Evolutionary conservation across 306 rosid genomes (phyloP).

Genomic region (Trifolium fragiferum): DNA sequence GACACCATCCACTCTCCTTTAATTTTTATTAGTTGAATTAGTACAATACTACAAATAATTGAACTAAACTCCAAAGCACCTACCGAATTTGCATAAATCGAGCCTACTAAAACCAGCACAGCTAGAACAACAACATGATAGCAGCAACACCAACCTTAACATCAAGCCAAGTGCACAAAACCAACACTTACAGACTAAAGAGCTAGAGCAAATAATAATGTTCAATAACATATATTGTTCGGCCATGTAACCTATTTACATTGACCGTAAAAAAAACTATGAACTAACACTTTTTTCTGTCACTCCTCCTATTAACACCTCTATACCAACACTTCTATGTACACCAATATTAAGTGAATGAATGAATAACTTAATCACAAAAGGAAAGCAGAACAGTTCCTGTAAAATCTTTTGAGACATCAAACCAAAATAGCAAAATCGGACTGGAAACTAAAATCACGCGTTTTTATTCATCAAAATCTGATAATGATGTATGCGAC

Average conservation of each 20-base stretch:
- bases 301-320: conserved; percentile 34
- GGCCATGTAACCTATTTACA: conserved; percentile 36
- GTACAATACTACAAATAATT: no score
- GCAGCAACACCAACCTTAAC: no score
- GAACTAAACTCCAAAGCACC: no score
- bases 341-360: conserved; percentile 40
- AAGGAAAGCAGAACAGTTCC: not conserved
- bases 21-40: no score
- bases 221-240: not conserved
- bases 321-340: conserved; percentile 25
- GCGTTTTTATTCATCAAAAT: not conserved
- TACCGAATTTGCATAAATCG: no score
- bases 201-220: no score
- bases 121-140: no score
- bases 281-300: conserved; percentile 18
- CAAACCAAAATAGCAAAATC: not conserved
- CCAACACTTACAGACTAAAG: no score
- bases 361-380: conserved; percentile 37
- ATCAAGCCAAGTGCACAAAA: no score
- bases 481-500: not conserved
- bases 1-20: no score
- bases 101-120: no score
- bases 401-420: not conserved
- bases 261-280: not conserved
- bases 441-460: not conserved